phyloP scores from a whole-genome alignment of 2,329 filamentous ascomycete genomes.

The Trichoderma sp. region DNA sequence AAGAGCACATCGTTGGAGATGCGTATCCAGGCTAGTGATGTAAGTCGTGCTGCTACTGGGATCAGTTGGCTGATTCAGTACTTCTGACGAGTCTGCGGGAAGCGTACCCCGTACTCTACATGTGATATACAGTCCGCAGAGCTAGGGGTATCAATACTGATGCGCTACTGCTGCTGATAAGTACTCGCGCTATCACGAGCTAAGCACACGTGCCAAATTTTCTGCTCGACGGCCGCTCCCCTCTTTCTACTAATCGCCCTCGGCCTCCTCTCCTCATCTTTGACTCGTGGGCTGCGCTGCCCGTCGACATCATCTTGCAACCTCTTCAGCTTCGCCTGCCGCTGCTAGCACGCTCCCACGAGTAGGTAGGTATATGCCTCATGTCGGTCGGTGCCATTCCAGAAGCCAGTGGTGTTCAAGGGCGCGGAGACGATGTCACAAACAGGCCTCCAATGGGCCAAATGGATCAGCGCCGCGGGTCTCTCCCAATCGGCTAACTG shows the following conservation, averaged over 20 bases:
- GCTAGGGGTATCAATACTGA: background rate
- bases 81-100: background rate
- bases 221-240: background rate
- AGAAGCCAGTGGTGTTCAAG: background rate
- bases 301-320: background rate
- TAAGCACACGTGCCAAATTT: background rate
- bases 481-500: conserved; percentile 8
- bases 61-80: background rate
- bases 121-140: background rate
- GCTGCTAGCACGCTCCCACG: background rate
- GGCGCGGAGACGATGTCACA: background rate
- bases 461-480: background rate
- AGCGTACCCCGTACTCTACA: background rate
- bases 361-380: background rate
- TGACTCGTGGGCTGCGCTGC: background rate
- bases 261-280: background rate
- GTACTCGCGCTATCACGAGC: background rate
- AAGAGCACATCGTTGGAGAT: too few relatives aligned
- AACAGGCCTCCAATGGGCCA: conserved; percentile 12
- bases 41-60: background rate
- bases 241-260: background rate
- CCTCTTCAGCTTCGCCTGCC: background rate
- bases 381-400: background rate
- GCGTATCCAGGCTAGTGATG: too few relatives aligned
- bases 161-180: background rate